phyloP scores from a whole-genome alignment of 768 basidiomycete species.

The Lactarius tabidus region DNA sequence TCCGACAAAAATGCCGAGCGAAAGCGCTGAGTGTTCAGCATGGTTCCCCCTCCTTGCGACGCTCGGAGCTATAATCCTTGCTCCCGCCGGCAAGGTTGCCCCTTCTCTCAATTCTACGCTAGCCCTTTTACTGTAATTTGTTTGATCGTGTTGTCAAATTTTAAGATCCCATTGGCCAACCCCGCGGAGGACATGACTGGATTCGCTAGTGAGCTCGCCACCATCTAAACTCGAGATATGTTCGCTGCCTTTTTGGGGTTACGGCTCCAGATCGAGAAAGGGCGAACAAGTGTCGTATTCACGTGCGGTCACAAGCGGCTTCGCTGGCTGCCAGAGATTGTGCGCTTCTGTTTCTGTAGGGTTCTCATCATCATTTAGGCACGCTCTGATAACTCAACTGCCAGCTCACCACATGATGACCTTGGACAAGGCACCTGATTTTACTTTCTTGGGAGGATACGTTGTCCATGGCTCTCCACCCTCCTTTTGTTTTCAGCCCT shows the following conservation, averaged over 20 bases:
- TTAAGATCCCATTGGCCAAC: not conserved
- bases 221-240: not conserved
- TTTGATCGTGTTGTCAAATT: not conserved
- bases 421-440: not conserved
- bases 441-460: not conserved
- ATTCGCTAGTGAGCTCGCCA: not conserved
- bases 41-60: not conserved
- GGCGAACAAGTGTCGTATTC: not conserved
- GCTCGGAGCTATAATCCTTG: not conserved
- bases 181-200: no score
- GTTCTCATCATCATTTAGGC: not conserved
- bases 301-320: constrained; percentile 9
- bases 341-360: not conserved
- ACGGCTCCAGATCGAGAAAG: not conserved
- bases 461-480: no score
- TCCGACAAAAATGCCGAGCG: not conserved
- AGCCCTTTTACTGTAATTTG: not conserved
- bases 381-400: not conserved
- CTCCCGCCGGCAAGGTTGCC: not conserved
- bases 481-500: not conserved
- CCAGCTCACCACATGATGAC: not conserved
- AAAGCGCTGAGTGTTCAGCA: not conserved
- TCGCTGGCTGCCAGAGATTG: not conserved
- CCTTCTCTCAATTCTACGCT: not conserved
- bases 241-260: not conserved